Conservation (phyloP, 2,329 filamentous ascomycete species). For the Chaetomiaceae sp. region DNA sequence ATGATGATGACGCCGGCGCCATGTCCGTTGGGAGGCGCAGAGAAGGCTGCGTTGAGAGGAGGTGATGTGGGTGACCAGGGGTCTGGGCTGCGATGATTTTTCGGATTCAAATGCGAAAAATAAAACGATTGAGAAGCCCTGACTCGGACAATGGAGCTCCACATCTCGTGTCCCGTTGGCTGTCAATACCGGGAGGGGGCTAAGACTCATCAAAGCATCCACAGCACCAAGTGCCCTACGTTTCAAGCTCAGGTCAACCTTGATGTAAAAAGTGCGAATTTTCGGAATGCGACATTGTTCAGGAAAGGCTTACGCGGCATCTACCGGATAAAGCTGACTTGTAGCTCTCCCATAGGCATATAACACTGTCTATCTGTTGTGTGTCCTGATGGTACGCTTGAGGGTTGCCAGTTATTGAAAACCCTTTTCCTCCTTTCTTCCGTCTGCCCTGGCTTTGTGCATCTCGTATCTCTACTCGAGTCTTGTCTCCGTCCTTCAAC, state of each 20-base stretch:
- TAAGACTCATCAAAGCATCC: no score
- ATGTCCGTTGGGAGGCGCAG: not conserved
- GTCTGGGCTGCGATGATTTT: not conserved
- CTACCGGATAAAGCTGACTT: no score
- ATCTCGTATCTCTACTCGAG: no score
- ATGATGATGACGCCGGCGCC: not conserved
- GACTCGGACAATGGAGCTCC: not conserved
- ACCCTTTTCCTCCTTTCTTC: not conserved
- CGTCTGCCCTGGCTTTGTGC: no score
- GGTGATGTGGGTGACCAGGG: not conserved
- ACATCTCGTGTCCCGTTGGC: not conserved
- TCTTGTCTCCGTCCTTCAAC: not conserved
- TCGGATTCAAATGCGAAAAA: slow-evolving; percentile 7
- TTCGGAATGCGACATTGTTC: slow-evolving; percentile 1
- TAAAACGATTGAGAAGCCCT: no score
- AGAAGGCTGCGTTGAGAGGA: not conserved
- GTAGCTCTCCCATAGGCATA: no score
- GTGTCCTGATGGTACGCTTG: no score
- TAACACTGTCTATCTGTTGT: no score
- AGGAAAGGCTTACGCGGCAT: not conserved
- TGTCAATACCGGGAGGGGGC: no score
- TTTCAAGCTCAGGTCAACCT: not conserved
- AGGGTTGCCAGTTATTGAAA: no score
- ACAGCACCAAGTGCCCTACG: no score
- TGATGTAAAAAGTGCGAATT: slow-evolving; percentile 7